Conservation (phyloP, 495 filamentous ascomycete species). For the Penicillium robsamsonii region DNA sequence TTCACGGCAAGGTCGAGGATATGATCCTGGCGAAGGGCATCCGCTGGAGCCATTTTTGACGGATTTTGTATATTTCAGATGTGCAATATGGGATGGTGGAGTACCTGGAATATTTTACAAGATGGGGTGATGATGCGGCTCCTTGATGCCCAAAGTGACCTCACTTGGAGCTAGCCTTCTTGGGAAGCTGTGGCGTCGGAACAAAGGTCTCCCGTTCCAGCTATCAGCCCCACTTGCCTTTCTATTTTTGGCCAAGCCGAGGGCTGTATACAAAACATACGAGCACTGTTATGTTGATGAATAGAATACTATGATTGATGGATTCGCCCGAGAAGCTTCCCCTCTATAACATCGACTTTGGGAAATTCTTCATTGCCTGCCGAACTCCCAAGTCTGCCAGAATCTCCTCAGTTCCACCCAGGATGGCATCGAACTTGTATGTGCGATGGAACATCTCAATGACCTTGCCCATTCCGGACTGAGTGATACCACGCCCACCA, state of each 20-base stretch:
- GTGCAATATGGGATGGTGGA: not conserved
- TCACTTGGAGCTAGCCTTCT: not conserved
- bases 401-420: constrained; percentile 83
- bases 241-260: not conserved
- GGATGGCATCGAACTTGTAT: constrained; percentile 87
- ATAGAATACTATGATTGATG: not conserved
- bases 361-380: constrained; percentile 79
- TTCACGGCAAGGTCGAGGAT: constrained; percentile 35
- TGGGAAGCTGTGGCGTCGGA: constrained; percentile 6
- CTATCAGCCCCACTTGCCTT: constrained; percentile 8
- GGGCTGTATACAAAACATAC: not conserved
- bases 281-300: not conserved
- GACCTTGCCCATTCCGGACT: constrained; percentile 76
- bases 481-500: constrained; percentile 76
- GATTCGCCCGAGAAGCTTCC: not conserved
- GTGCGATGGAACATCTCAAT: constrained; percentile 81
- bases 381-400: constrained; percentile 78
- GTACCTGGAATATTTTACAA: not conserved
- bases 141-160: not conserved
- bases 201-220: not conserved
- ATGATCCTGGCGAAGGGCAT: constrained; percentile 27
- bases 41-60: constrained; percentile 27
- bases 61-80: not conserved
- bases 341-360: constrained; percentile 72
- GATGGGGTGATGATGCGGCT: constrained; percentile 1